Evolutionary conservation across 169 alveolate genomes (phyloP).

Genomic region (Plasmodium inui): DNA sequence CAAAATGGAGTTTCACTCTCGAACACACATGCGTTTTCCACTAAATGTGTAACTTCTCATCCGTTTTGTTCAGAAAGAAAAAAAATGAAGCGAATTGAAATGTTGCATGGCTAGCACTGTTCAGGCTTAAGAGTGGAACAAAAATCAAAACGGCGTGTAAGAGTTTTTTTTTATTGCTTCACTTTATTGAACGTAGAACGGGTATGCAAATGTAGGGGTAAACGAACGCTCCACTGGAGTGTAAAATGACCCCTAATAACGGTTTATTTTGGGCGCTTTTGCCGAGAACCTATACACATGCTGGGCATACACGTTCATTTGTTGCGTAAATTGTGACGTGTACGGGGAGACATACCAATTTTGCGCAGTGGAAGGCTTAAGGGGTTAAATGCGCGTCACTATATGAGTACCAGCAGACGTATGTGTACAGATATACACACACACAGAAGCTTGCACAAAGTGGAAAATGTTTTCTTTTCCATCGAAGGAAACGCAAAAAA

Average conservation of each 20-base stretch:
- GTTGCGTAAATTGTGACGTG: background rate
- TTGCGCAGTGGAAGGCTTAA: background rate
- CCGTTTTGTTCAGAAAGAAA: background rate
- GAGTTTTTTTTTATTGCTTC: background rate
- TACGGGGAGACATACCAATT: background rate
- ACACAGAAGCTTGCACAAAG: background rate
- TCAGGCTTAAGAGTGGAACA: background rate
- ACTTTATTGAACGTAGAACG: background rate
- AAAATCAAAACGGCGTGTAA: background rate
- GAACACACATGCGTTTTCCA: background rate
- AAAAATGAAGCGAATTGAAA: background rate
- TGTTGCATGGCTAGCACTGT: constrained; percentile 6
- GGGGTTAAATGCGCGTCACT: background rate
- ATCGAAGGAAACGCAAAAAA: background rate
- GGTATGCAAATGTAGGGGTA: background rate
- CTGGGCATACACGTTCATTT: background rate
- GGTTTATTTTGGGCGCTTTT: background rate
- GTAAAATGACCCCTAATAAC: background rate
- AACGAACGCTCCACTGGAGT: background rate
- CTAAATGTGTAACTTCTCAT: background rate
- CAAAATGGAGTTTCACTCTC: background rate
- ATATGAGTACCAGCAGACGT: background rate
- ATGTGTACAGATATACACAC: background rate
- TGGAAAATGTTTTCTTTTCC: background rate
- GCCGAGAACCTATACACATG: background rate